A percentile compares a stretch with the other conserved stretches of the same genome.
Conservation (phyloP, 2,329 filamentous ascomycete genomes). For the Byssothecium circinans region DNA sequence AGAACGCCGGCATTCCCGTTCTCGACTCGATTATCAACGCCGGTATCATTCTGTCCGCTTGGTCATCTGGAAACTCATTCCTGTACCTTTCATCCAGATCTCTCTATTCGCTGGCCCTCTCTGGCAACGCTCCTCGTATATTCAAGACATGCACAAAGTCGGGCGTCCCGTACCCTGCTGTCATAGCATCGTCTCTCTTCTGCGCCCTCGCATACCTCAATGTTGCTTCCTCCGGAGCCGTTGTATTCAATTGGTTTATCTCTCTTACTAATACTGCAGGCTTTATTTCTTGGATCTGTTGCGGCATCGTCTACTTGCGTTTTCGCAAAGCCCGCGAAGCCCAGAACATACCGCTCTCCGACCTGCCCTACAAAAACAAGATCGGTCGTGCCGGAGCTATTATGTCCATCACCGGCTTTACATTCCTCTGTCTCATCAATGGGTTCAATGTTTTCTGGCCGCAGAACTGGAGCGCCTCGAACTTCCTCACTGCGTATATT, state of each 20-base stretch:
- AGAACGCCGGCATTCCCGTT: slow-evolving; percentile 54
- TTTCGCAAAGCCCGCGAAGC: slow-evolving; percentile 61
- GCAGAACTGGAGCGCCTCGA: slow-evolving; percentile 61
- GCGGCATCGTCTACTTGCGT: slow-evolving; percentile 60
- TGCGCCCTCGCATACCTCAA: slow-evolving; percentile 54
- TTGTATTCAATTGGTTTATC: slow-evolving; percentile 68
- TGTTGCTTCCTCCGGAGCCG: slow-evolving; percentile 46
- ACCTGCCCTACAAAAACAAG: slow-evolving; percentile 57
- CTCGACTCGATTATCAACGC: slow-evolving; percentile 70
- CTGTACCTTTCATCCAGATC: slow-evolving; percentile 56
- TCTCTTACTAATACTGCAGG: slow-evolving; percentile 65
- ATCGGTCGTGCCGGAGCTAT: slow-evolving; percentile 68
- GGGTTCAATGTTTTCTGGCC: slow-evolving; percentile 76
- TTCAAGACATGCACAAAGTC: slow-evolving; percentile 63
- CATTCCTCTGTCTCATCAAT: slow-evolving; percentile 69
- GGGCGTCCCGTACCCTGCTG: slow-evolving; percentile 59
- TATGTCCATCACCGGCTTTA: slow-evolving; percentile 59
- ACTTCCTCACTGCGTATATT: slow-evolving; percentile 69
- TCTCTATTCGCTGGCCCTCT: slow-evolving; percentile 59
- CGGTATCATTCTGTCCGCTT: slow-evolving; percentile 66
- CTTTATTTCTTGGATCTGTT: slow-evolving; percentile 58
- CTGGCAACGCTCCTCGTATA: slow-evolving; percentile 64
- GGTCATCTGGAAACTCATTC: slow-evolving; percentile 59
- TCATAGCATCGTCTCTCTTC: slow-evolving; percentile 48
- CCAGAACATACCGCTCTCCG: slow-evolving; percentile 50